Evolutionary conservation across 768 basidiomycete genomes (phyloP).

Genomic region (Amanita subjunquillea): DNA sequence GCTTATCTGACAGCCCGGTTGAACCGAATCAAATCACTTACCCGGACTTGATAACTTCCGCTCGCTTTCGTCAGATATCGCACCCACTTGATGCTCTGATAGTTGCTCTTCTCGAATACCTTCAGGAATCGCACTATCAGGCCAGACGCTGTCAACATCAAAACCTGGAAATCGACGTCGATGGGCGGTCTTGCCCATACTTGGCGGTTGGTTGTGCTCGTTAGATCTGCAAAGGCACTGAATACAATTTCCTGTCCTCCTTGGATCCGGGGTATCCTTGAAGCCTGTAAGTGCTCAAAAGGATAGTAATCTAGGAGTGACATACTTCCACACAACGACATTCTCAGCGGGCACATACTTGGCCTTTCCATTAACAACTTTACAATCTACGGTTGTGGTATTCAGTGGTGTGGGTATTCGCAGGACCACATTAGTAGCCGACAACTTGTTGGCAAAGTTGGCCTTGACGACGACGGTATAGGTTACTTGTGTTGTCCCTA

Average conservation of each 20-base stretch:
- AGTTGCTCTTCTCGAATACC: slow-evolving; percentile 94
- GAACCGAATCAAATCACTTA: slow-evolving; percentile 29
- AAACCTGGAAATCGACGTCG: slow-evolving; percentile 95
- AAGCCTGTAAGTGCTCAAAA: background rate
- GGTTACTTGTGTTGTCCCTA: slow-evolving; percentile 85
- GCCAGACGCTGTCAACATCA: slow-evolving; percentile 98
- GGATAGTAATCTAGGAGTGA: slow-evolving; percentile 8
- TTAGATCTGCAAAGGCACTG: slow-evolving; percentile 71
- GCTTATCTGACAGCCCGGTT: too few relatives aligned
- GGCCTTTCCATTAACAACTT: slow-evolving; percentile 87
- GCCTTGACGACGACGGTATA: slow-evolving; percentile 85
- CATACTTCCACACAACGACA: slow-evolving; percentile 96
- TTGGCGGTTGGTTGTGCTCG: slow-evolving; percentile 85
- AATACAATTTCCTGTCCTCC: slow-evolving; percentile 89
- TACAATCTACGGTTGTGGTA: slow-evolving; percentile 86
- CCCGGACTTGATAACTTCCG: slow-evolving; percentile 89
- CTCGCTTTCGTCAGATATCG: slow-evolving; percentile 90
- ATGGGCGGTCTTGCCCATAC: slow-evolving; percentile 98
- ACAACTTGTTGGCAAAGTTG: slow-evolving; percentile 86
- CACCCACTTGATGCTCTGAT: slow-evolving; percentile 95
- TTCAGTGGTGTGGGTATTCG: slow-evolving; percentile 96
- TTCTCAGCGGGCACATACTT: slow-evolving; percentile 97
- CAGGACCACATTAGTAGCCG: slow-evolving; percentile 85
- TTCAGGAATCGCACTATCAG: slow-evolving; percentile 94
- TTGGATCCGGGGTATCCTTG: slow-evolving; percentile 86